phyloP scores from a whole-genome alignment of 257 asterid genomes.

The Forsythia suspensa region DNA sequence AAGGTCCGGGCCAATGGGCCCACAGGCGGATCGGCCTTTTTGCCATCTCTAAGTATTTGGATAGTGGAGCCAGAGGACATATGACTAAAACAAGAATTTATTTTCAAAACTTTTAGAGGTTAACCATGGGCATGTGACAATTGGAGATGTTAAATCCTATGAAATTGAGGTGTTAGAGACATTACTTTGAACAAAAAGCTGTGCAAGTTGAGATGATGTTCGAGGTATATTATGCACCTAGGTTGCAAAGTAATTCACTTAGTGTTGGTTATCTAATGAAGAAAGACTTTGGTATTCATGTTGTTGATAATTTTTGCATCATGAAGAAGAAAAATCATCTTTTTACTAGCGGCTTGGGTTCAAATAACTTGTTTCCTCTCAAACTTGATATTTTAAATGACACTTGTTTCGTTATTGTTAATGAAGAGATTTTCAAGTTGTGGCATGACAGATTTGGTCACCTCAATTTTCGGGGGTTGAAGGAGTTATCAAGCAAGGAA shows the following conservation, averaged over 20 bases:
- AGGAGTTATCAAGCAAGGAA: neutral
- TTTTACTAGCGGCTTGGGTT: neutral
- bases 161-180: neutral
- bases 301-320: neutral
- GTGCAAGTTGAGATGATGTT: neutral
- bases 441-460: constrained; percentile 1
- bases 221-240: neutral
- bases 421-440: constrained; percentile 6
- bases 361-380: neutral
- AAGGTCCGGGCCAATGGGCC: no score
- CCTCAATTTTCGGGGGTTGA: constrained; percentile 7
- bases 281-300: constrained; percentile 1
- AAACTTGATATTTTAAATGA: neutral
- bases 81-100: neutral
- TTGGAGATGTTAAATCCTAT: neutral
- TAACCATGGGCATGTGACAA: neutral
- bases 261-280: constrained; percentile 1
- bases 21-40: no score
- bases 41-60: neutral
- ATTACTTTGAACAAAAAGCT: neutral
- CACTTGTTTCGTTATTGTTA: neutral
- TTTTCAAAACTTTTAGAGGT: neutral
- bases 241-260: neutral
- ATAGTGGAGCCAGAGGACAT: neutral
- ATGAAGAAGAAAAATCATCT: constrained; percentile 8